Base-by-base conservation (phyloP, 441 rosid genomes). In the Hypseocharis bilobata region DNA sequence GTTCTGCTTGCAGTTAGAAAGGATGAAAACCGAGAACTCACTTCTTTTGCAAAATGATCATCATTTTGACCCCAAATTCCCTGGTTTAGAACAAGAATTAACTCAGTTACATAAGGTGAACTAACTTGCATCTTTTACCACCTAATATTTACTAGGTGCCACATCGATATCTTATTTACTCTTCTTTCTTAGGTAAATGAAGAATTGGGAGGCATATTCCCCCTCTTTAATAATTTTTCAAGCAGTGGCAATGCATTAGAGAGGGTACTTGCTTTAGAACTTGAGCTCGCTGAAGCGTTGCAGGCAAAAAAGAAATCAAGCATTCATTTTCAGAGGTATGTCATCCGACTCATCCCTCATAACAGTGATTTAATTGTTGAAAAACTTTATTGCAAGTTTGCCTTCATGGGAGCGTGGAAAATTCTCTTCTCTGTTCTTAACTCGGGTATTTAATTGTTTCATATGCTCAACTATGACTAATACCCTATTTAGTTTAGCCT, bases 11-110 rank as follows among this genome's bases (percentile, higher is more conserved):
- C 81, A 94, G 97, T 74, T 91, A 83, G 96, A 91, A 75, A 81
- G 86, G 72, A 91, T 94, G 99, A 94, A 94, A 80, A 89, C 84
- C 47, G 99, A 91, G 83, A 91, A 94, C 72, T 80, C 88, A 63
- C 76, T 75, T 68, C 68, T 78, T 73, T 73, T 82, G 63, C 81
- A 76, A 67, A 83, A 82, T 66, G 85, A 78, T 66, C 65, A 76
- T 74, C 79, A 78, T 28, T 72, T 77, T 28, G 82, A 79, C 49
- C 71, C 83, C 49, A 78, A 84, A 67, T 86, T 81, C 78, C 91
- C 96, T 5, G 84, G 77, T 52, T 77, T 94, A 71, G 86, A 86
- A 69, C 83, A 72, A 28, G 92, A 91, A 66, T 72, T 86, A 73
- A 70, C 76, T 73, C 91, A 79, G 69, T 75, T 94, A 69, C 83